A percentile compares a stretch with the other conserved stretches of the same genome.
Evolutionary conservation across 345 rosid genomes (phyloP).

Genomic region (Pugionium cornutum): DNA sequence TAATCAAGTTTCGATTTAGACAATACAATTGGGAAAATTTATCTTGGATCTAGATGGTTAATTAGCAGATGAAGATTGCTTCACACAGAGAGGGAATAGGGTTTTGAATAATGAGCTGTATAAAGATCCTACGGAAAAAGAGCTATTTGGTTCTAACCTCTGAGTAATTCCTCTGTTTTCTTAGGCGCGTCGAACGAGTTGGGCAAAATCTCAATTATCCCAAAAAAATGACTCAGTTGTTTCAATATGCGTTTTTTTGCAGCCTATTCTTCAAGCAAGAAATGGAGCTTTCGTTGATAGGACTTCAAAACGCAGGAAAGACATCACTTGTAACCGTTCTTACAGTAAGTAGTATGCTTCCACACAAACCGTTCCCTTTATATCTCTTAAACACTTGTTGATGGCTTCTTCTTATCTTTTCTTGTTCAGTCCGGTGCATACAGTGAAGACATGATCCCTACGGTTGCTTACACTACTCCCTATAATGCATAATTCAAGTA

Average conservation of each 20-base stretch:
- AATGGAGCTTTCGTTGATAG: constrained; percentile 86
- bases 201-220: neutral
- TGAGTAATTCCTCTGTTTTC: neutral
- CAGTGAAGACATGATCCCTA: constrained; percentile 92
- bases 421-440: constrained; percentile 76
- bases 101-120: neutral
- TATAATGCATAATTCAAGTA: constrained; percentile 3
- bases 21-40: neutral
- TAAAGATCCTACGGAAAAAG: neutral
- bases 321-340: constrained; percentile 82
- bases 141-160: neutral
- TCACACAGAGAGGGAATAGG: neutral
- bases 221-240: neutral
- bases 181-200: neutral
- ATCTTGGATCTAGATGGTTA: constrained; percentile 19
- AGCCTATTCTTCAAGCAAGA: constrained; percentile 87
- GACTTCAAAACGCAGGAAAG: constrained; percentile 88
- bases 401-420: constrained; percentile 33
- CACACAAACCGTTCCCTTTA: neutral
- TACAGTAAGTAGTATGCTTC: constrained; percentile 59
- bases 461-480: constrained; percentile 46
- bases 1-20: neutral
- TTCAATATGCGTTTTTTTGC: constrained; percentile 35
- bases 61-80: constrained; percentile 4
- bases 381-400: constrained; percentile 17